Percentiles rank a stretch among this genome's conserved stretches.
phyloP scores from a whole-genome alignment of 805 yeast genomes.

The Peterozyma toletana region DNA sequence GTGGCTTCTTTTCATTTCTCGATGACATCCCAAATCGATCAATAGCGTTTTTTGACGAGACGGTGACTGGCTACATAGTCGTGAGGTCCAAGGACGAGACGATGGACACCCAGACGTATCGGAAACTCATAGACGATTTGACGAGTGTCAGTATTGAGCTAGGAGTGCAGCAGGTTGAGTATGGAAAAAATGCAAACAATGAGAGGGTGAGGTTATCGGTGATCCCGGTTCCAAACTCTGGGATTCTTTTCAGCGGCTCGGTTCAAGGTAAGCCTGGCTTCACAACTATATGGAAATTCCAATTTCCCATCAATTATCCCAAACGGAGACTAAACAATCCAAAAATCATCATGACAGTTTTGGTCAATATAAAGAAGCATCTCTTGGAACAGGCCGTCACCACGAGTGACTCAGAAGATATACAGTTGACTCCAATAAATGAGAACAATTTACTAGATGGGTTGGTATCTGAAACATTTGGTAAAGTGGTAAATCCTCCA shows the following conservation, averaged over 20 bases:
- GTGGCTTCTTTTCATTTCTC: too few relatives aligned
- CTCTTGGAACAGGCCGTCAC: background rate
- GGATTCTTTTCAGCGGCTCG: background rate
- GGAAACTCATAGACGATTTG: background rate
- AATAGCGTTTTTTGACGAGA: conserved; percentile 6
- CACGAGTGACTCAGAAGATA: background rate
- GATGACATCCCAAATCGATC: conserved; percentile 3
- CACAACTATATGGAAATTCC: conserved; percentile 7
- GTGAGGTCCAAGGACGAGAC: background rate
- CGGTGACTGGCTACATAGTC: conserved; percentile 2
- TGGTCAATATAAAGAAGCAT: background rate
- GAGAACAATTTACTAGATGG: conserved; percentile 6
- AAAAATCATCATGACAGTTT: conserved; percentile 1
- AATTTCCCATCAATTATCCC: conserved; percentile 6
- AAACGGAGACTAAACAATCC: conserved; percentile 7
- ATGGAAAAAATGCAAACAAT: background rate
- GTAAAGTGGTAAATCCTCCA: background rate
- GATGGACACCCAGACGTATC: background rate
- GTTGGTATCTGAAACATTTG: conserved; percentile 5
- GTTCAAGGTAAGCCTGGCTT: background rate
- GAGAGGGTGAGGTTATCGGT: conserved; percentile 1
- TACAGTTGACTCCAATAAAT: background rate
- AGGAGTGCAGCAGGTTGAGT: conserved; percentile 4
- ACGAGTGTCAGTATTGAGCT: conserved; percentile 5
- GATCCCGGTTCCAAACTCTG: background rate